Conservation (phyloP, 2,329 filamentous ascomycete species). For the Diplodia corticola region DNA sequence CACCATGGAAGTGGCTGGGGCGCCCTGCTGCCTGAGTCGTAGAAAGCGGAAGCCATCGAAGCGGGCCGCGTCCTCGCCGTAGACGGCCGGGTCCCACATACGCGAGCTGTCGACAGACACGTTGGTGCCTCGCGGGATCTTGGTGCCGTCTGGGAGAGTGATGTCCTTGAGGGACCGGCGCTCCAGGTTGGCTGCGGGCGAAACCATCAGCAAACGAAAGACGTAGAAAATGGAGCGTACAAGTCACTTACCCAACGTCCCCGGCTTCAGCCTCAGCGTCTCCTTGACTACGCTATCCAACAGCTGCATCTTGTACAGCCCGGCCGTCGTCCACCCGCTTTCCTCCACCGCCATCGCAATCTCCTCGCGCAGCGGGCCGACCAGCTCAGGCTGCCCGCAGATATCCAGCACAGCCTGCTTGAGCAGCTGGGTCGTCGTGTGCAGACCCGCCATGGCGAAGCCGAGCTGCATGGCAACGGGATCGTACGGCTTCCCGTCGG, state of each 20-base stretch:
- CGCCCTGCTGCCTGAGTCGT: background rate
- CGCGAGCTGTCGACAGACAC: conserved; percentile 17
- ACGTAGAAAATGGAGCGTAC: too few species aligned
- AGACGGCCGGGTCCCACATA: conserved; percentile 23
- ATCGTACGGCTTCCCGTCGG: conserved; percentile 30
- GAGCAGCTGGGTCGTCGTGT: conserved; percentile 31
- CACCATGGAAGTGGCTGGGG: background rate
- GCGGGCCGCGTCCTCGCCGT: background rate
- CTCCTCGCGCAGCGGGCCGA: conserved; percentile 32
- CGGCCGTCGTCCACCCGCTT: conserved; percentile 33
- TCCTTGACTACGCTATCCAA: conserved; percentile 39
- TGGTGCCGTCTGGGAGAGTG: conserved; percentile 26
- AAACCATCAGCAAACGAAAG: background rate
- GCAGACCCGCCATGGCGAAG: conserved; percentile 25
- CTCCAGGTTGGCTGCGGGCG: conserved; percentile 24
- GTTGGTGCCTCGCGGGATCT: conserved; percentile 24
- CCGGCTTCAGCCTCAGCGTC: conserved; percentile 31
- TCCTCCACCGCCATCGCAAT: conserved; percentile 29
- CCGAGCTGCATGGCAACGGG: conserved; percentile 23
- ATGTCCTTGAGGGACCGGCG: conserved; percentile 24
- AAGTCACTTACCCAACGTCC: conserved; percentile 25
- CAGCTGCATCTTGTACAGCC: conserved; percentile 34
- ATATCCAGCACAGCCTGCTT: conserved; percentile 30
- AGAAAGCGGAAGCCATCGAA: conserved; percentile 25
- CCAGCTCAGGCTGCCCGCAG: conserved; percentile 29